Percentiles rank a stretch among this genome's conserved stretches.
Evolutionary conservation across 2,329 filamentous ascomycete species (phyloP).

Genomic region (Claviceps sp.): DNA sequence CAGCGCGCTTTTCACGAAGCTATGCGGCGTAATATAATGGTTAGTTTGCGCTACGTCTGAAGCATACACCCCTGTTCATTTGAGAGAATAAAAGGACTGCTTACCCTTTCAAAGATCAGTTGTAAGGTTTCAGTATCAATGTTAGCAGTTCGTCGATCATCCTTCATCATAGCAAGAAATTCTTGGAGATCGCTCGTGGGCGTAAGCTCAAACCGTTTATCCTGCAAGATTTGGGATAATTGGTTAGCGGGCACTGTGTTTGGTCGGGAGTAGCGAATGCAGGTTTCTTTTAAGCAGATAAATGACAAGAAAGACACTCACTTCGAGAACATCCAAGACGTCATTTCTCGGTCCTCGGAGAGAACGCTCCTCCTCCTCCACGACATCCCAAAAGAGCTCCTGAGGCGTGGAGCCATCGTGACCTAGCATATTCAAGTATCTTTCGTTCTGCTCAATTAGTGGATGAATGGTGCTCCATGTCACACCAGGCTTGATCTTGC

Average conservation of each 20-base stretch:
- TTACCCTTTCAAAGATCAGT: conserved; percentile 71
- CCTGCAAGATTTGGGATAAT: conserved; percentile 33
- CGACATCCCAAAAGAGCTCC: conserved; percentile 89
- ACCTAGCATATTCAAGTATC: conserved; percentile 73
- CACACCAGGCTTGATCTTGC: conserved; percentile 76
- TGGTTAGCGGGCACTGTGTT: conserved; percentile 5
- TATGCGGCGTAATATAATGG: conserved; percentile 15
- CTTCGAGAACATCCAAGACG: conserved; percentile 78
- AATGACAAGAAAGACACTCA: conserved; percentile 31
- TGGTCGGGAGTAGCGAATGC: background rate
- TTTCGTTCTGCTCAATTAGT: conserved; percentile 63
- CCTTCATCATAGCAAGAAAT: conserved; percentile 68
- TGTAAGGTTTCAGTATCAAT: conserved; percentile 68
- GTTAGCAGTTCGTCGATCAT: conserved; percentile 78
- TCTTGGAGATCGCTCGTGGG: conserved; percentile 79
- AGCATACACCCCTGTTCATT: too few species aligned
- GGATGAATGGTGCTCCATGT: conserved; percentile 80
- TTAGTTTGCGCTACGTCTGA: background rate
- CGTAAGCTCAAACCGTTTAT: conserved; percentile 84
- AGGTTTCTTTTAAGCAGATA: background rate
- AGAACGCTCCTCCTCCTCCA: conserved; percentile 88
- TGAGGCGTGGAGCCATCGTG: conserved; percentile 74
- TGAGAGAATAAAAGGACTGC: conserved; percentile 10
- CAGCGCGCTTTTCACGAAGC: conserved; percentile 76
- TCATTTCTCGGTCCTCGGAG: conserved; percentile 69